Conservation (phyloP, 2,329 filamentous ascomycete genomes). For the Cytospora mali region DNA sequence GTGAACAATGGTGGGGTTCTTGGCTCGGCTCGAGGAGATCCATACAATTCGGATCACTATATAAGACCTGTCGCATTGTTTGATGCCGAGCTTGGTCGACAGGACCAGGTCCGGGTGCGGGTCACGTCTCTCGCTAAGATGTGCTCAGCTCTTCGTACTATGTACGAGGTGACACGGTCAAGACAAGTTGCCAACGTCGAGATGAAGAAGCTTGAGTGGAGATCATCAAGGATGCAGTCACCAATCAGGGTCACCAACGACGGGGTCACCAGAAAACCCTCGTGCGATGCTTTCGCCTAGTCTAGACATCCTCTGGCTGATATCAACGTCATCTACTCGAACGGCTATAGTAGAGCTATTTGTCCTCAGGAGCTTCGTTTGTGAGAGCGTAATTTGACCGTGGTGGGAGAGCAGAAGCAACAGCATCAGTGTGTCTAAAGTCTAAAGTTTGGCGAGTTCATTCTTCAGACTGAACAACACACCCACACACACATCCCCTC, state of each 20-base stretch:
- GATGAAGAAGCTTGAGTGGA: not conserved
- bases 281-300: not conserved
- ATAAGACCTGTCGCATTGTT: not conserved
- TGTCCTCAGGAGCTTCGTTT: not conserved
- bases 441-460: not conserved
- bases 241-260: not conserved
- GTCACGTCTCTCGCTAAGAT: not conserved
- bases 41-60: not conserved
- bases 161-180: not conserved
- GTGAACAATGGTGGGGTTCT: constrained; percentile 17
- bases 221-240: not conserved
- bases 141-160: not conserved
- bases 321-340: constrained; percentile 26
- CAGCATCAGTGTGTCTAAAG: not conserved
- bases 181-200: not conserved
- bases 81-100: not conserved
- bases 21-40: not conserved
- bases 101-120: not conserved
- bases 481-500: too few species aligned
- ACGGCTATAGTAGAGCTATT: not conserved
- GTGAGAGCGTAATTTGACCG: not conserved
- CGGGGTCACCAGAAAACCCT: not conserved
- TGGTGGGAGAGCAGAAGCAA: not conserved
- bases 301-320: not conserved
- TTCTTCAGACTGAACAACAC: too few species aligned